Conservation (phyloP, 2,329 filamentous ascomycete species). For the Monosporascus sp. region DNA sequence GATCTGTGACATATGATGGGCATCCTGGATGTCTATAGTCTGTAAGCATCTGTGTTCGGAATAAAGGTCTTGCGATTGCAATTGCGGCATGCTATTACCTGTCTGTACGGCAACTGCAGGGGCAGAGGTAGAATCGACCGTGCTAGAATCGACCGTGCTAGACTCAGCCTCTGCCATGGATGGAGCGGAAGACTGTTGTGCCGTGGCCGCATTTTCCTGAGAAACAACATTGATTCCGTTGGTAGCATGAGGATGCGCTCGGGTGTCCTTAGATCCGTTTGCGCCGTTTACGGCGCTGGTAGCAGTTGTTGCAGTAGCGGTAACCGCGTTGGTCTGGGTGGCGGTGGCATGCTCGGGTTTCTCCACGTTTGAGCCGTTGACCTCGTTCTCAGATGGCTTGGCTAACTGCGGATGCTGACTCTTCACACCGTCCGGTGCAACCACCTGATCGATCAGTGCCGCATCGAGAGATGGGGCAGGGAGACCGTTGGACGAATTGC, state of each 20-base stretch:
- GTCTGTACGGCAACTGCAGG: slow-evolving; percentile 8
- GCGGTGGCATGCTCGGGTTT: slow-evolving; percentile 15
- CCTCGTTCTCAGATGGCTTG: slow-evolving; percentile 16
- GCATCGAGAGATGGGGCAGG: slow-evolving; percentile 27
- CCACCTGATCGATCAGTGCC: slow-evolving; percentile 21
- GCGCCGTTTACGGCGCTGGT: slow-evolving; percentile 5
- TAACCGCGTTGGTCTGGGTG: background rate
- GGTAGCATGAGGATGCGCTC: background rate
- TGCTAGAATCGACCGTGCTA: background rate
- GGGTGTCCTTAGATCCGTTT: slow-evolving; percentile 1
- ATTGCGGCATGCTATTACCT: slow-evolving; percentile 12
- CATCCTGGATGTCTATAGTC: slow-evolving; percentile 14
- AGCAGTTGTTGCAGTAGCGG: background rate
- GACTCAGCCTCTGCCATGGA: slow-evolving; percentile 6
- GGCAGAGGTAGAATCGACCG: slow-evolving; percentile 2
- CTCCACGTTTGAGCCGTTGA: slow-evolving; percentile 21
- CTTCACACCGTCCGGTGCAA: slow-evolving; percentile 8
- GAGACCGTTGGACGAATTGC: slow-evolving; percentile 15
- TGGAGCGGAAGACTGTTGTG: slow-evolving; percentile 4
- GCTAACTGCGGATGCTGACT: slow-evolving; percentile 7
- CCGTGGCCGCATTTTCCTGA: background rate
- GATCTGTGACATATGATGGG: slow-evolving; percentile 13
- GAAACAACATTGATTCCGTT: slow-evolving; percentile 2
- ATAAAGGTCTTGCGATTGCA: slow-evolving; percentile 1
- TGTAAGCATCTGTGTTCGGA: slow-evolving; percentile 14